These are phyloP conservation scores for Lolium rigidum DNA, from an alignment of 176 grass and related monocot genomes.

Conservation along the genomic window DNA sequence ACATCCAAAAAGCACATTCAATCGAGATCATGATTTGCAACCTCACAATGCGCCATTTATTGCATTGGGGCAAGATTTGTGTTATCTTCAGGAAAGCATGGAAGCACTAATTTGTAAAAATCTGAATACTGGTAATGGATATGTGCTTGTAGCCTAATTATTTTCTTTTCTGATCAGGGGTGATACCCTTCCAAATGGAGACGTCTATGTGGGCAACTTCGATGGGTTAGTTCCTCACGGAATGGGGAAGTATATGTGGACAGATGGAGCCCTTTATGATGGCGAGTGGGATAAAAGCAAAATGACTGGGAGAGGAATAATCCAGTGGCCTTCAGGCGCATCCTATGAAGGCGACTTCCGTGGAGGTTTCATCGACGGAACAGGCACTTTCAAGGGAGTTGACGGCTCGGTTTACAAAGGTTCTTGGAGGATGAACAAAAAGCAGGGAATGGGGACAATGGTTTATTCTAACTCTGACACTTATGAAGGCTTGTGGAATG, in stretches of 20 bases:
- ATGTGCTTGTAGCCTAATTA: not conserved
- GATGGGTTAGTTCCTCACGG: constrained; percentile 83
- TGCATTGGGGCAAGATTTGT: not conserved
- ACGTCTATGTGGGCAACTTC: constrained; percentile 80
- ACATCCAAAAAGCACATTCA: too few relatives aligned
- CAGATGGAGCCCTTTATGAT: constrained; percentile 72
- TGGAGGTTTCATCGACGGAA: constrained; percentile 90
- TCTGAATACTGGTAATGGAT: constrained; percentile 7
- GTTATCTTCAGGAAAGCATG: not conserved
- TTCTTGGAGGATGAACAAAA: constrained; percentile 90
- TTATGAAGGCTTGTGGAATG: constrained; percentile 91
- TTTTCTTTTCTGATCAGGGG: constrained; percentile 44
- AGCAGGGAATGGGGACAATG: constrained; percentile 87
- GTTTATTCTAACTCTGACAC: constrained; percentile 71
- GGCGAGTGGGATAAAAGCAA: constrained; percentile 88
- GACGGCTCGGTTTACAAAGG: constrained; percentile 82
- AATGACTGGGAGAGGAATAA: constrained; percentile 74
- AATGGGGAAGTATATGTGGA: constrained; percentile 85
- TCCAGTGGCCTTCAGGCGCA: constrained; percentile 78
- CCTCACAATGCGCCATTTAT: not conserved
- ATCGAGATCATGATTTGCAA: too few relatives aligned
- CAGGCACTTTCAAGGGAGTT: constrained; percentile 68
- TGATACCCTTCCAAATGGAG: constrained; percentile 78
- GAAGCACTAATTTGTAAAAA: not conserved
- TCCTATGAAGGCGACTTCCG: constrained; percentile 83